Conservation (phyloP, 352 stramenopile genomes). For the Globisporangium uncinulatum region DNA sequence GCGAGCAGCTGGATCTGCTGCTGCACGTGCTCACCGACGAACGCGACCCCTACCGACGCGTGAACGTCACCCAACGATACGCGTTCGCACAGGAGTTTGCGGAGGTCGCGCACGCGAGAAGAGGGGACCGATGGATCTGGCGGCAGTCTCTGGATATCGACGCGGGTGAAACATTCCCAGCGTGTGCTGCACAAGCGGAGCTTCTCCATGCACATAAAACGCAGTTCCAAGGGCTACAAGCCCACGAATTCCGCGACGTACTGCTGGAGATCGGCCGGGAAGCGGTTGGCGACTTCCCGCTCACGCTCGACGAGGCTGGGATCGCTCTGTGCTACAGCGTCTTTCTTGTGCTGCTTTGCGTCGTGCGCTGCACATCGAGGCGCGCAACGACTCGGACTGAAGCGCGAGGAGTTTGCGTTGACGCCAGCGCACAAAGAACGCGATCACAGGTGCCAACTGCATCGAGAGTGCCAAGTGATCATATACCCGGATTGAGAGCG, state of each 20-base stretch:
- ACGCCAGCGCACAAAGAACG: too few relatives aligned
- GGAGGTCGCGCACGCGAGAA: background rate
- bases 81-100: background rate
- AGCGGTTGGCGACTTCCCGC: background rate
- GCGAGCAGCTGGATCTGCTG: background rate
- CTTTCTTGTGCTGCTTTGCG: slow-evolving; percentile 1
- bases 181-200: background rate
- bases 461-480: too few relatives aligned
- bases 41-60: slow-evolving; percentile 1
- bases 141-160: slow-evolving; percentile 6
- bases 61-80: slow-evolving; percentile 7
- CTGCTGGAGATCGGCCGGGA: background rate
- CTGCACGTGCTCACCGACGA: slow-evolving; percentile 1
- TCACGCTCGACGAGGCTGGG: background rate
- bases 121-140: background rate
- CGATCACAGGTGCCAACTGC: too few relatives aligned
- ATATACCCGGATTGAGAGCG: too few relatives aligned
- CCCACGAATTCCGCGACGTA: slow-evolving; percentile 4
- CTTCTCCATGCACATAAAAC: background rate
- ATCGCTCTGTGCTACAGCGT: slow-evolving; percentile 2
- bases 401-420: too few relatives aligned
- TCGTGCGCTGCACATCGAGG: background rate
- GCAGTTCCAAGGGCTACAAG: slow-evolving; percentile 3
- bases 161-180: background rate
- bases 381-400: too few relatives aligned